Base-by-base conservation (phyloP, 352 stramenopile genomes). In the Globisporangium takayamanum region DNA sequence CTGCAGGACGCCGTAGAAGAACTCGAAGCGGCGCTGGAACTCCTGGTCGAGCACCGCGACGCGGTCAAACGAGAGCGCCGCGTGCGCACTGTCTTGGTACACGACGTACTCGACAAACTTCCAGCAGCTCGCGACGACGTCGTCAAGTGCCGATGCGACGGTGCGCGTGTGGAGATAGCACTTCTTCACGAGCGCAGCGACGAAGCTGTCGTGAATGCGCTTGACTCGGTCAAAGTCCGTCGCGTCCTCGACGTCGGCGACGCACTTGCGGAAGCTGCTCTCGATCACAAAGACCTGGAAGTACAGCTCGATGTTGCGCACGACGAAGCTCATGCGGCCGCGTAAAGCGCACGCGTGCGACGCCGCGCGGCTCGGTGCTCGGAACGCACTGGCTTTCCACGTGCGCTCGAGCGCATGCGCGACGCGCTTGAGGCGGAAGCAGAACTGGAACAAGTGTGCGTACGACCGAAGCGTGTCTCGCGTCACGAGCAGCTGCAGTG, bases 231-330 rank as follows among this genome's bases (percentile, higher is more conserved):
- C 84, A 55, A 90, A 89, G 57, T 93, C 78, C 0, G 64, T 26
- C 18, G 79, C 73, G 1, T 55, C 57, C 10, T 76, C 59, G 26
- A 90, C 71, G n/a, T 88, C 68, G 3, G 60, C 54, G 26, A 87
- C 50, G 37, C 75, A 88, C 61, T 84, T 77, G 33, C 66, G 64
- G 50, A 85, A 91, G 49, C 66, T 78, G 51, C 62, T 70, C 59
- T 91, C 77, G 57, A 93, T 80, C 46, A 93, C 81, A 56, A 84
- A 85, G 45, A 93, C 73, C 39, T 93, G 81, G 49, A 90, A 90
- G 53, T 91, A 76, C 41, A 88, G 63, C 66, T 87, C 71, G 1
- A 93, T 56, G 37, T 83, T 88, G 36, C 78, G 81, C 22, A 93
- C 64, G 18, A 89, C 84, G 52, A 89, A 90, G 53, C 70, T 84